A percentile compares a stretch with the other conserved stretches of the same genome.
These are phyloP conservation scores for Ehretia macrophylla DNA, from an alignment of 257 asterid genomes.

Conservation along the genomic window DNA sequence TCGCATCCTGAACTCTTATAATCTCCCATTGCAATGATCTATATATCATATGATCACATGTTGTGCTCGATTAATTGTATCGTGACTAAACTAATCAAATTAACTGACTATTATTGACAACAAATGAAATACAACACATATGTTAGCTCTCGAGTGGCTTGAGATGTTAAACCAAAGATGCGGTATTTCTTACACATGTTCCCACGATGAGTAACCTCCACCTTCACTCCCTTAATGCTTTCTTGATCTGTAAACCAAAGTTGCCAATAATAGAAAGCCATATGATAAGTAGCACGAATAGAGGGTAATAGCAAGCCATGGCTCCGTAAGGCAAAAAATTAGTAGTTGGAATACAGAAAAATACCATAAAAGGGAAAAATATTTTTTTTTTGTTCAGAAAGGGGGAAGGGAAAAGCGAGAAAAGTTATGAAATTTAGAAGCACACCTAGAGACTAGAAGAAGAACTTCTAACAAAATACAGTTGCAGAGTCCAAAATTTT, in stretches of 20 bases:
- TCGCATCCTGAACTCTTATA: background rate
- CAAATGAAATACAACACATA: slow-evolving; percentile 27
- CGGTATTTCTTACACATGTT: slow-evolving; percentile 94
- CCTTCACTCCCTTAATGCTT: slow-evolving; percentile 95
- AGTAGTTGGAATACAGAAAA: no score
- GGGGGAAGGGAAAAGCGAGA: no score
- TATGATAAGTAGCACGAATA: background rate
- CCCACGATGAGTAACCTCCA: slow-evolving; percentile 97
- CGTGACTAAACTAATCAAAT: background rate
- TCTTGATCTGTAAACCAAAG: slow-evolving; percentile 59
- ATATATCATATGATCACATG: background rate
- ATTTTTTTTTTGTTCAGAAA: no score
- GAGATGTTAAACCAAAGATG: slow-evolving; percentile 87
- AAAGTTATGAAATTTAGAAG: no score
- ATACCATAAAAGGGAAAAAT: no score
- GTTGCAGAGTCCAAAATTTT: no score
- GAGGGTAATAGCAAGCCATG: background rate
- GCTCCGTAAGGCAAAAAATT: no score
- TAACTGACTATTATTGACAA: background rate
- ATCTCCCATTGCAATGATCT: background rate
- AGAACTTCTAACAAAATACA: no score
- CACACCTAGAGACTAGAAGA: no score
- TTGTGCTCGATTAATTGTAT: background rate
- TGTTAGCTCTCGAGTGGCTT: slow-evolving; percentile 87
- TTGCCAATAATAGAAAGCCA: background rate